Evolutionary conservation across 768 basidiomycete genomes (phyloP), one percentile per base, ranked within the genome.

Genomic region (Daedaleopsis nitida): DNA sequence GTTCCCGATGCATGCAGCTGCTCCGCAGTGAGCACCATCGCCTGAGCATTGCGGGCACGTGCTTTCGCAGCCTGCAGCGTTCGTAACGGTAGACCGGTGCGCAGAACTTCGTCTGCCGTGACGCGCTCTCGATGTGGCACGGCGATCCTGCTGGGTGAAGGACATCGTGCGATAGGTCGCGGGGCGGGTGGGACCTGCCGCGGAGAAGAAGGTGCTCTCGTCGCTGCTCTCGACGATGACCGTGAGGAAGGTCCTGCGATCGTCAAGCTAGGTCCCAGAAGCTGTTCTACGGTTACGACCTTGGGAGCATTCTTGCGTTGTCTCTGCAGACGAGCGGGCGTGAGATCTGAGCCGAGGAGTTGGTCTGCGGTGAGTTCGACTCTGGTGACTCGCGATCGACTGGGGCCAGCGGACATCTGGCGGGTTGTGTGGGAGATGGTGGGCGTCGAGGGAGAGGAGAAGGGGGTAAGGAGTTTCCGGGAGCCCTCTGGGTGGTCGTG

Each of bases 21-120:
- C 59, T 82, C 83, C 1, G 86, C 85, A 0, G 84, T 85, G 32
- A 85, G 70, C 60, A 81, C 77, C 27, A 75, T 66, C 37, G 62
- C 54, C 27, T 54, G 55, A 2, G 51, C 52, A 19, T 51, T 57
- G n/a, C 56, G 61, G 10, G 57, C 61, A 24, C 62, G 62, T 23
- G 57, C 62, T 42, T 63, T 63, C 16, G 55, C 62, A 1, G 42
- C 62, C 53, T 63, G 62, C 16, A 63, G 57, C 3, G 62, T 63
- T 21, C 62, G 62, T 9, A 63, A 43, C 11, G 62, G 62, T 14
- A 63, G 32, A n/a, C 62, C 62, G 11, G 62, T 63, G 21, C 62
- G 27, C 23, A 63, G 57, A 13, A 63, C 62, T 19, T 63, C 62
- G 42, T 63, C 62, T 34, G 62, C 62, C 1, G 62, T 58, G 8